Percentiles rank a stretch among this genome's conserved stretches.
Conservation (phyloP, 768 basidiomycete species). For the Termitomyces sp. region DNA sequence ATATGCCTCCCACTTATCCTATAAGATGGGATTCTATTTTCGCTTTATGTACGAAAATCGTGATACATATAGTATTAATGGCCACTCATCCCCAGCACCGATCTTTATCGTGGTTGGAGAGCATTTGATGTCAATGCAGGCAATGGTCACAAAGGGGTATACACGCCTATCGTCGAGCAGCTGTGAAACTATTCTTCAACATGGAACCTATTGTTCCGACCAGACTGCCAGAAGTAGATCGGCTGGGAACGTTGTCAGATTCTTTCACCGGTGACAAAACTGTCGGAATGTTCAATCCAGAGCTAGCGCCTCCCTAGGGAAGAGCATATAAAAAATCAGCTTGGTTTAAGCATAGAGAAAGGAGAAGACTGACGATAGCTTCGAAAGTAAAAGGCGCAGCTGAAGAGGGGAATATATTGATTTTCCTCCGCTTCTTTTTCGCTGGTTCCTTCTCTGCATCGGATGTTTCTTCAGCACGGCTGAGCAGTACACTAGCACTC, state of each 20-base stretch:
- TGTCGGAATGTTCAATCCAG: slow-evolving; percentile 57
- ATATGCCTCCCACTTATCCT: neutral
- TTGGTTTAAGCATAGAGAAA: neutral
- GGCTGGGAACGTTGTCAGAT: slow-evolving; percentile 41
- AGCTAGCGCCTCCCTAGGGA: slow-evolving; percentile 26
- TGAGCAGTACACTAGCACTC: slow-evolving; percentile 9
- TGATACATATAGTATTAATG: neutral
- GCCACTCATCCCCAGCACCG: neutral
- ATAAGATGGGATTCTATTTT: too few species aligned
- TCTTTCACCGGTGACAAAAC: slow-evolving; percentile 63
- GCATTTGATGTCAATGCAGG: neutral
- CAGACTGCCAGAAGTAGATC: slow-evolving; percentile 31
- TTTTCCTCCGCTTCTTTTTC: slow-evolving; percentile 69
- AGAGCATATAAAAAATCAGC: slow-evolving; percentile 1
- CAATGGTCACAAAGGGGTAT: neutral
- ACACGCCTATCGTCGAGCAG: slow-evolving; percentile 7
- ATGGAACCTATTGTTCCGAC: slow-evolving; percentile 19
- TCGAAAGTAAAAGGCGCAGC: slow-evolving; percentile 39
- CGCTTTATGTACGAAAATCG: too few species aligned
- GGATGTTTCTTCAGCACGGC: slow-evolving; percentile 3
- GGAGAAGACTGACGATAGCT: slow-evolving; percentile 23
- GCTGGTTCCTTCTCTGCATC: slow-evolving; percentile 15
- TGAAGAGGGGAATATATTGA: slow-evolving; percentile 52
- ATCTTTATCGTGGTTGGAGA: neutral
- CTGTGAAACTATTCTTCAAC: slow-evolving; percentile 16